phyloP scores from a whole-genome alignment of 164 flowering plant genomes.

The Nymphaea colorata region DNA sequence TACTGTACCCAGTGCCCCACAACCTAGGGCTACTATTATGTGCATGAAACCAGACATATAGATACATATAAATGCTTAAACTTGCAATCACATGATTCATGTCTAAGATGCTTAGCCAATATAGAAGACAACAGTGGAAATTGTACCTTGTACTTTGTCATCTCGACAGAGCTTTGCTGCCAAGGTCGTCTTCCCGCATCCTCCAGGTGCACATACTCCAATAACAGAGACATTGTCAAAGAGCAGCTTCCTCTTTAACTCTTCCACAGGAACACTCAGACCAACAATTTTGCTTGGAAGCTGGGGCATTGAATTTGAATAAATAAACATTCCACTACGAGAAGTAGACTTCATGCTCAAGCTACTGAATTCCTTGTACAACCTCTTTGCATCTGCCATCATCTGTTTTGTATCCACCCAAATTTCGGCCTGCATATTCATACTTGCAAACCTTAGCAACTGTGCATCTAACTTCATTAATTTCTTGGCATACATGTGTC shows the following conservation, averaged over 20 bases:
- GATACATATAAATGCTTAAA: no score
- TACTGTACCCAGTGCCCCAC: background rate
- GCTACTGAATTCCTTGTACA: background rate
- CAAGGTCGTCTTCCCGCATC: background rate
- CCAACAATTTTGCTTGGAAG: background rate
- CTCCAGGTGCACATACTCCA: background rate
- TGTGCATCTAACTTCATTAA: background rate
- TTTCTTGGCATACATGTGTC: background rate
- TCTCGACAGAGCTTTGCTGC: background rate
- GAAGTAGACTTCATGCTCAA: no score
- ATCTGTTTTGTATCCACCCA: background rate
- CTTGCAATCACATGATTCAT: no score
- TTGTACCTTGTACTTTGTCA: background rate
- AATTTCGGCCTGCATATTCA: background rate
- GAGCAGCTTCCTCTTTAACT: background rate
- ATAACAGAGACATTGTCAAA: background rate
- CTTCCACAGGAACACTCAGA: background rate
- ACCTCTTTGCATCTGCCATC: background rate
- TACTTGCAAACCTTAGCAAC: background rate
- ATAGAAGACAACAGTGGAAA: background rate
- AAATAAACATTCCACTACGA: no score
- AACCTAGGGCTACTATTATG: no score
- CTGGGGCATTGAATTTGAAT: no score
- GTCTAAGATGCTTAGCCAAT: no score
- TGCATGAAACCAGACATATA: no score